Evolutionary conservation across 148 eudicot species (phyloP).

Genomic region (Beta vulgaris): DNA sequence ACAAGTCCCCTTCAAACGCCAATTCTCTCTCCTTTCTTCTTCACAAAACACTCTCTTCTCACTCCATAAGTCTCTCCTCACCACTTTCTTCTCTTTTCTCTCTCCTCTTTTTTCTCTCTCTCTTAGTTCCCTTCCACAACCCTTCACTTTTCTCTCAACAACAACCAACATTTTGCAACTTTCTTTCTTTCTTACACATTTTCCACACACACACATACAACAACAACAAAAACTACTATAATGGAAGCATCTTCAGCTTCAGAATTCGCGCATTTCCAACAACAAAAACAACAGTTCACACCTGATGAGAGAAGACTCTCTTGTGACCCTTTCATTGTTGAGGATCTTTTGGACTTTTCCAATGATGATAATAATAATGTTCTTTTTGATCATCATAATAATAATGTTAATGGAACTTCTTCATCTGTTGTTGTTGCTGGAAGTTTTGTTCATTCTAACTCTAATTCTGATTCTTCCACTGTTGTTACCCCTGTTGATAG

Average conservation of each 20-base stretch:
- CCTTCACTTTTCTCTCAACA: neutral
- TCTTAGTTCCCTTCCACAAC: neutral
- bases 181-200: neutral
- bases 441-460: neutral
- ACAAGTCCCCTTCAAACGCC: constrained; percentile 24
- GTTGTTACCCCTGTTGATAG: constrained; percentile 46
- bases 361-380: constrained; percentile 47
- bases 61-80: constrained; percentile 36
- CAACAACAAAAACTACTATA: neutral
- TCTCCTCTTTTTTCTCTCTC: constrained; percentile 17
- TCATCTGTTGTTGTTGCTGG: too few species aligned
- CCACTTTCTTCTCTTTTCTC: constrained; percentile 31
- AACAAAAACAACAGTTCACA: neutral
- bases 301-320: constrained; percentile 28
- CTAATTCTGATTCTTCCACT: constrained; percentile 28
- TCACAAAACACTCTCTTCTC: constrained; percentile 7
- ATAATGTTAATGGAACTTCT: neutral
- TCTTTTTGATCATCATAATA: constrained; percentile 8
- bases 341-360: constrained; percentile 81
- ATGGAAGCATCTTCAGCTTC: neutral
- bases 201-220: neutral
- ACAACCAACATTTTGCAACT: neutral
- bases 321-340: constrained; percentile 59
- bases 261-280: neutral
- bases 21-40: constrained; percentile 28